These are phyloP conservation scores for Fraxinus nigra DNA, from an alignment of 305 asterid species.

Conservation along the genomic window DNA sequence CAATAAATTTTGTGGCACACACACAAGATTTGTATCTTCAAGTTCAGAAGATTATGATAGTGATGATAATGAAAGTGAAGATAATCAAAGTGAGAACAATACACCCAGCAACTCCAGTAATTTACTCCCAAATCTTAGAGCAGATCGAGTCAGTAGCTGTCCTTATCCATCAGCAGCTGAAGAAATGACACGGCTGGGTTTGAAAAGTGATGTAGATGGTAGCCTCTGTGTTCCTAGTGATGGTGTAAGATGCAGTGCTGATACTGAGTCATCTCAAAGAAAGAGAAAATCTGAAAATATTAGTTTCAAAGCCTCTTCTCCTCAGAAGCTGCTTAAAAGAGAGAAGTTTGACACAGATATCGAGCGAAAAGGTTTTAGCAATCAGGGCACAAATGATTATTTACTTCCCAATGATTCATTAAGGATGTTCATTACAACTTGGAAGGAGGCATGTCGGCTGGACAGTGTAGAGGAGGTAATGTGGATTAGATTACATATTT, in stretches of 20 bases:
- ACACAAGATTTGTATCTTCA: constrained; percentile 53
- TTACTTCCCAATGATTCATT: constrained; percentile 49
- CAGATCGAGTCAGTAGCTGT: constrained; percentile 70
- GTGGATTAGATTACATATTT: background rate
- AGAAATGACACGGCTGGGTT: constrained; percentile 73
- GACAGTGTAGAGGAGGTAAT: constrained; percentile 61
- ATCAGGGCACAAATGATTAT: constrained; percentile 28
- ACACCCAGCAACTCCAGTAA: constrained; percentile 27
- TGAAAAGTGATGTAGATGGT: constrained; percentile 44
- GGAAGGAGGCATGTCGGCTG: constrained; percentile 76
- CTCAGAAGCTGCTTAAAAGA: constrained; percentile 44
- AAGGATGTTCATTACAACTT: constrained; percentile 60
- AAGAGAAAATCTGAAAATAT: constrained; percentile 54
- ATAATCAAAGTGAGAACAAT: constrained; percentile 33
- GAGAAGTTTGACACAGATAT: constrained; percentile 20
- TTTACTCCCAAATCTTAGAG: constrained; percentile 35
- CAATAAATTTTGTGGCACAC: constrained; percentile 59
- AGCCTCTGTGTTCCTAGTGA: constrained; percentile 26
- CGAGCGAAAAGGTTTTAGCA: constrained; percentile 21
- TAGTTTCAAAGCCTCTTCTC: constrained; percentile 30
- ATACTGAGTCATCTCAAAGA: constrained; percentile 35
- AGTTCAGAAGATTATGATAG: constrained; percentile 66
- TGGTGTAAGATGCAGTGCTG: constrained; percentile 29
- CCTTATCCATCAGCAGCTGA: constrained; percentile 96
- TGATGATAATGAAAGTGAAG: constrained; percentile 40